These are phyloP conservation scores for Actinomucor elegans DNA, from an alignment of 371 early-diverging fungal genomes.

Conservation along the genomic window DNA sequence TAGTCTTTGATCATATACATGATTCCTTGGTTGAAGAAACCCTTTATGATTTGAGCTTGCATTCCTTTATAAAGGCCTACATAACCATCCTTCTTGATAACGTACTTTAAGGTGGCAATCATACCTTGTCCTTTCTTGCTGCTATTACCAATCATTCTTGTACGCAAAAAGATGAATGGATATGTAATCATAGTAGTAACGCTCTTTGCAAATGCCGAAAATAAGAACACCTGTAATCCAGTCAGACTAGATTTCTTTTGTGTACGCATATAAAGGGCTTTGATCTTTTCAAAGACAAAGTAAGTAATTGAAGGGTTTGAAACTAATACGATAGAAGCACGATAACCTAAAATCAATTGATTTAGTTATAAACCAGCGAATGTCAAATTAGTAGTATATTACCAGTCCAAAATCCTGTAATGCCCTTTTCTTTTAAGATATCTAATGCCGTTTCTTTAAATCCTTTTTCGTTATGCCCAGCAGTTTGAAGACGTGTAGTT, in stretches of 20 bases:
- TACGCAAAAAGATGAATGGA: constrained; percentile 59
- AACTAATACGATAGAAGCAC: constrained; percentile 57
- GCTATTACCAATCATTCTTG: constrained; percentile 38
- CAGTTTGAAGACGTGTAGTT: constrained; percentile 57
- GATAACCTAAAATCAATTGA: constrained; percentile 52
- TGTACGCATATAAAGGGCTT: constrained; percentile 32
- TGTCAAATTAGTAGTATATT: not conserved
- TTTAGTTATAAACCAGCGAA: no score
- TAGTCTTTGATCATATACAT: constrained; percentile 70
- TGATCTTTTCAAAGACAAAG: constrained; percentile 60
- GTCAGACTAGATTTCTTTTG: constrained; percentile 34
- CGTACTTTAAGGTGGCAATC: constrained; percentile 39
- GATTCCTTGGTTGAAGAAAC: constrained; percentile 64
- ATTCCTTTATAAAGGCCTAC: constrained; percentile 56
- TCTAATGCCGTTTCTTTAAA: constrained; percentile 27
- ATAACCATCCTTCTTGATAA: constrained; percentile 47
- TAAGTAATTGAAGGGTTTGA: constrained; percentile 66
- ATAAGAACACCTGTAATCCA: constrained; percentile 52
- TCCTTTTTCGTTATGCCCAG: constrained; percentile 25
- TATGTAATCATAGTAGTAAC: constrained; percentile 62
- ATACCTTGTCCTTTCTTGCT: constrained; percentile 32
- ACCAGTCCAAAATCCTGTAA: constrained; percentile 61
- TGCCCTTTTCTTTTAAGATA: constrained; percentile 50
- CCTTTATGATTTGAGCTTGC: constrained; percentile 60
- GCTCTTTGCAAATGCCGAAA: constrained; percentile 58